Conservation (phyloP, 1,139 yeast genomes). For the Kurtzmaniella quercitrusa region DNA sequence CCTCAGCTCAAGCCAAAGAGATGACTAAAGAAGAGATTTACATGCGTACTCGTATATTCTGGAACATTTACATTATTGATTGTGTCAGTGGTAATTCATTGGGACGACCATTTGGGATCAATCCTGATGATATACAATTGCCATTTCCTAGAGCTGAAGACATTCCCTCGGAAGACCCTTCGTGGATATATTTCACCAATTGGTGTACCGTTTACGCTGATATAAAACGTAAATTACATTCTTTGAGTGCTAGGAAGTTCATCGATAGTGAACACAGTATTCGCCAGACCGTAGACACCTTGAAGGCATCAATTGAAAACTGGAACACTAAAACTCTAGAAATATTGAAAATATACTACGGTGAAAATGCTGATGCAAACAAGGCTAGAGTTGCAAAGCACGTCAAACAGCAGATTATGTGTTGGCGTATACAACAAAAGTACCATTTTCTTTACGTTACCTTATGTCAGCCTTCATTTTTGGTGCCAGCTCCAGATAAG, state of each 20-base stretch:
- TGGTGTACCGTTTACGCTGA: not conserved
- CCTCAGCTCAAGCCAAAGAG: constrained; percentile 5
- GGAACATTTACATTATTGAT: constrained; percentile 50
- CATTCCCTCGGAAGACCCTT: not conserved
- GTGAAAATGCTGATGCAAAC: not conserved
- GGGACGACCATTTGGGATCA: constrained; percentile 41
- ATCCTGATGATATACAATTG: constrained; percentile 43
- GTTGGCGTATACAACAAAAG: not conserved
- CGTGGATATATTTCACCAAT: not conserved
- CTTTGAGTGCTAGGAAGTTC: not conserved
- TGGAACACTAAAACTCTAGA: not conserved
- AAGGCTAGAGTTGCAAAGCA: not conserved
- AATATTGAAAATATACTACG: not conserved
- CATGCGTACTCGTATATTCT: constrained; percentile 35
- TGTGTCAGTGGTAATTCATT: constrained; percentile 38
- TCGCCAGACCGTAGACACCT: not conserved
- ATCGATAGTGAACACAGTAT: not conserved
- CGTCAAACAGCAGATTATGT: not conserved
- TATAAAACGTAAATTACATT: not conserved
- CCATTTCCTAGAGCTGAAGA: constrained; percentile 26
- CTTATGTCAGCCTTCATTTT: not conserved
- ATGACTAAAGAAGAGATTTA: constrained; percentile 17
- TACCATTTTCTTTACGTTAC: not conserved
- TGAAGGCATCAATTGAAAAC: not conserved
- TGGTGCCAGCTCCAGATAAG: not conserved